Percentiles rank a stretch among this genome's conserved stretches.
Evolutionary conservation across 768 basidiomycete species (phyloP).

Genomic region (Lactifluus hygrophoroides): DNA sequence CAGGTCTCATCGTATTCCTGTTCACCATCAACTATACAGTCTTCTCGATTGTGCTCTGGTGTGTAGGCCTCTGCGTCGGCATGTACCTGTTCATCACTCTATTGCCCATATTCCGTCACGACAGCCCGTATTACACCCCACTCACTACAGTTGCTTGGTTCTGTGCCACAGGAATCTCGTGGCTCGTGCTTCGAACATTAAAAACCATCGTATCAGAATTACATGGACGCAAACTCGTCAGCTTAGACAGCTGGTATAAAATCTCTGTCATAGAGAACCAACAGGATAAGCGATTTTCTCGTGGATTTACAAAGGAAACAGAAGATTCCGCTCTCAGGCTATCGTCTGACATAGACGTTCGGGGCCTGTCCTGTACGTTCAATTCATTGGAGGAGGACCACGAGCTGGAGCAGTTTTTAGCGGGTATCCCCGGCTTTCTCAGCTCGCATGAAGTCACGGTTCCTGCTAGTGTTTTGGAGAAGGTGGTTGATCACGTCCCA

Average conservation of each 20-base stretch:
- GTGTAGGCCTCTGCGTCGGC: slow-evolving; percentile 4
- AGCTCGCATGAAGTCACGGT: slow-evolving; percentile 6
- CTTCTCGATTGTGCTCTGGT: slow-evolving; percentile 9
- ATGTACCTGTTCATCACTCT: slow-evolving; percentile 10
- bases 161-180: slow-evolving; percentile 8
- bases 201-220: slow-evolving; percentile 2
- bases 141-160: slow-evolving; percentile 14
- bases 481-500: slow-evolving; percentile 1
- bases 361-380: slow-evolving; percentile 10
- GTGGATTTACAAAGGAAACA: slow-evolving; percentile 9
- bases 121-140: slow-evolving; percentile 23
- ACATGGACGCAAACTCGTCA: slow-evolving; percentile 11
- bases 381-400: slow-evolving; percentile 17
- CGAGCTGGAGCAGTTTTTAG: slow-evolving; percentile 13
- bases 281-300: slow-evolving; percentile 9
- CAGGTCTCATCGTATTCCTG: slow-evolving; percentile 39
- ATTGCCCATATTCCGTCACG: slow-evolving; percentile 14
- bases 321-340: slow-evolving; percentile 3
- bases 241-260: slow-evolving; percentile 11
- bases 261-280: slow-evolving; percentile 7
- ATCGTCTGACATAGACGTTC: slow-evolving; percentile 9
- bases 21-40: slow-evolving; percentile 22
- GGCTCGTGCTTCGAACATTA: slow-evolving; percentile 1
- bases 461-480: neutral
- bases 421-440: slow-evolving; percentile 12